Evolutionary conservation across 2,329 filamentous ascomycete genomes (phyloP).

Genomic region (Coniochaeta sp.): DNA sequence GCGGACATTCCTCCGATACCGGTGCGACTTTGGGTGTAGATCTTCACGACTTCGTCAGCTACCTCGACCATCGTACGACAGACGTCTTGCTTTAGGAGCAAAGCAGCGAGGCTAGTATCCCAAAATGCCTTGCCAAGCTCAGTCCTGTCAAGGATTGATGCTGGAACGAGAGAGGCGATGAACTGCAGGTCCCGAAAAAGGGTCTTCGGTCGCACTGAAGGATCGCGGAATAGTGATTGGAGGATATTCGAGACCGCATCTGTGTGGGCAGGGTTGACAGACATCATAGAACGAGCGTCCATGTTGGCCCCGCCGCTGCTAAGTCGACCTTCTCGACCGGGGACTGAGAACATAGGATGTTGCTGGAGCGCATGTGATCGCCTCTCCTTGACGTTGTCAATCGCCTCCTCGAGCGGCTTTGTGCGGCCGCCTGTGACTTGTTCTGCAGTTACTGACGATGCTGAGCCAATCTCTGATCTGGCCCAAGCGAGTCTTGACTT

Average conservation of each 20-base stretch:
- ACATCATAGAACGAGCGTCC: slow-evolving; percentile 41
- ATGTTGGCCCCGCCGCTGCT: slow-evolving; percentile 27
- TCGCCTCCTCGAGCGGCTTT: slow-evolving; percentile 54
- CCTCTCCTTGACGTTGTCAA: slow-evolving; percentile 62
- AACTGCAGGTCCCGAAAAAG: slow-evolving; percentile 77
- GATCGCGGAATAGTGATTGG: slow-evolving; percentile 58
- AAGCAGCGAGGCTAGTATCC: slow-evolving; percentile 79
- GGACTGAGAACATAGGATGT: slow-evolving; percentile 15
- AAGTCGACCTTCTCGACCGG: slow-evolving; percentile 17
- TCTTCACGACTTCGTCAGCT: slow-evolving; percentile 46
- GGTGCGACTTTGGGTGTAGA: slow-evolving; percentile 55
- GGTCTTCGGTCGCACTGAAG: slow-evolving; percentile 66
- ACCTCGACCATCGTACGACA: slow-evolving; percentile 70
- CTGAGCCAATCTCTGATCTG: slow-evolving; percentile 18
- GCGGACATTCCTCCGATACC: slow-evolving; percentile 8
- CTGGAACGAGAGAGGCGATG: slow-evolving; percentile 58
- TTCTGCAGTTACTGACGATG: slow-evolving; percentile 15
- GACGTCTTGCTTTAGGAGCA: slow-evolving; percentile 82
- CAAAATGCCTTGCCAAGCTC: slow-evolving; percentile 75
- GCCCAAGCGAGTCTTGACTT: slow-evolving; percentile 26
- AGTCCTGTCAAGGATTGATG: slow-evolving; percentile 51
- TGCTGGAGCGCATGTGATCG: slow-evolving; percentile 49
- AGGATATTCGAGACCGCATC: slow-evolving; percentile 61
- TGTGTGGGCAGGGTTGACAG: slow-evolving; percentile 44
- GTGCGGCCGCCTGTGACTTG: slow-evolving; percentile 16